Evolutionary conservation across 176 grass and related monocot genomes (phyloP), one percentile per base, ranked within the genome.

Genomic region (Phoenix dactylifera): DNA sequence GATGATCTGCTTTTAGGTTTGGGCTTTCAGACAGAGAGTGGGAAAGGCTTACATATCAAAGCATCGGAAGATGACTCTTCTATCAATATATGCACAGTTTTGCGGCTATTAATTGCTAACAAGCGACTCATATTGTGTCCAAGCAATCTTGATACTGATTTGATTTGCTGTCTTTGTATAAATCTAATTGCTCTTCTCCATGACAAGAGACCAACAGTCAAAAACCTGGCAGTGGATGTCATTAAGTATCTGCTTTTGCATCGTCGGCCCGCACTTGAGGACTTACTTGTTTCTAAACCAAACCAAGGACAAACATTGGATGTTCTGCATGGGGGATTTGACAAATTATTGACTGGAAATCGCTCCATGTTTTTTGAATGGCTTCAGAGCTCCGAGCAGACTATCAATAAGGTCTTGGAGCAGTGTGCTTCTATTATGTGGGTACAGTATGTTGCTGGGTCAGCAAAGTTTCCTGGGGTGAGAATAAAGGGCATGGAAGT

Each of bases 401-500:
- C 75, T 30, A 69, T 98, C 60, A 88, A 76, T 64, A 85, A 90
- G 78, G 87, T 90, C 58, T 68, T 98, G 75, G 94, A 98, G 63
- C 84, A 92, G 26, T 93, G 82, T 1, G 82, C 94, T 59, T 65
- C 84, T 49, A 88, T 98, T 65, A 98, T 98, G 94, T 98, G 94
- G 94, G 73, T 88, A 71, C 84, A 90, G 28, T 93, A 88, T 58
- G 75, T 98, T 57, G 74, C 84, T 44, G 87, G 87, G 52, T 93
- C 94, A 58, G 78, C 75, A 75, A 93, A 98, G 58, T 98, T 98
- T 82, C 94, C 94, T 79, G 82, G 88, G 15, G 94, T 98, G 26
- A 92, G 94, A 82, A 92, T 98, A 77, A 98, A 98, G 81, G 94
- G 94, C 39, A 83, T 93, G 79, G 94, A 98, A 77, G 73, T 87